Evolutionary conservation across 2,329 filamentous ascomycete species (phyloP).

Genomic region (Alternaria brassicae): DNA sequence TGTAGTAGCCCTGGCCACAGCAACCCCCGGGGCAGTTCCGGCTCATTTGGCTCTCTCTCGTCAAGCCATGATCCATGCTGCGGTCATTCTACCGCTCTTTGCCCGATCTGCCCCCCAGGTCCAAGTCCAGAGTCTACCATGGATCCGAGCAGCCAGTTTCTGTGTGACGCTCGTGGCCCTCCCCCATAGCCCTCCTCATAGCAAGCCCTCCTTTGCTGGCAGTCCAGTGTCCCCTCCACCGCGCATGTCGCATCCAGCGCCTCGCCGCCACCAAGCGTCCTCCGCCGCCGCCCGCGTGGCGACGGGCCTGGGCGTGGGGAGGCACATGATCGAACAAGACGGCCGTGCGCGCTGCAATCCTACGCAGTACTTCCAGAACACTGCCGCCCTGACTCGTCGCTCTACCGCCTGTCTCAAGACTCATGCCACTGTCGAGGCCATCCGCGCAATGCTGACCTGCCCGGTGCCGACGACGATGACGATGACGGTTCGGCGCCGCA

Average conservation of each 20-base stretch:
- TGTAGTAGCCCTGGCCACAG: constrained; percentile 18
- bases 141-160: constrained; percentile 8
- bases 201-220: neutral
- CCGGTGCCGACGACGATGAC: no score
- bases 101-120: constrained; percentile 1
- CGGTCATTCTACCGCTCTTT: constrained; percentile 20
- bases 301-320: constrained; percentile 41
- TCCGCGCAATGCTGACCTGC: constrained; percentile 6
- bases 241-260: constrained; percentile 18
- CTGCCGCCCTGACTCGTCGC: constrained; percentile 39
- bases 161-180: constrained; percentile 15
- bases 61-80: constrained; percentile 10
- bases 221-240: neutral
- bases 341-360: constrained; percentile 32
- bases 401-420: constrained; percentile 17
- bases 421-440: constrained; percentile 4
- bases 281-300: constrained; percentile 32
- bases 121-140: constrained; percentile 5
- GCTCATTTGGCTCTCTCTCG: neutral
- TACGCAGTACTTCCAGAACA: constrained; percentile 44
- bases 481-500: neutral
- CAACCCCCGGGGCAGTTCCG: constrained; percentile 19
- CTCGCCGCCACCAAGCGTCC: constrained; percentile 13
- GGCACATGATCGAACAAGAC: constrained; percentile 39
- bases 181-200: neutral